Conservation (phyloP, 345 rosid species). For the Murraya koenigii region DNA sequence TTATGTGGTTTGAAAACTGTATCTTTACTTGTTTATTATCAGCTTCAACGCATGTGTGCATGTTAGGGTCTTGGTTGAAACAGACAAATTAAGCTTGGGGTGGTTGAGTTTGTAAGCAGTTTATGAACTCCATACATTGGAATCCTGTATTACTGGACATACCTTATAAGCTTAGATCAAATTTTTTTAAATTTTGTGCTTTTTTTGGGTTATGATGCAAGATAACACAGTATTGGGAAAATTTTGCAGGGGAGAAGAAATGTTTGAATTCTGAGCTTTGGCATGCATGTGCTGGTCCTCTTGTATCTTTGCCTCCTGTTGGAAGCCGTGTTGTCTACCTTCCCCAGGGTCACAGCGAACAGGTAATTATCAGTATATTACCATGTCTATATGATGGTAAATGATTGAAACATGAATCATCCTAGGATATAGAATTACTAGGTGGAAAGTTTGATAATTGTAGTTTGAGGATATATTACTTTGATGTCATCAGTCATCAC, state of each 20-base stretch:
- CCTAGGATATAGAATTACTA: neutral
- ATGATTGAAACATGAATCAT: neutral
- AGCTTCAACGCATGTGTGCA: neutral
- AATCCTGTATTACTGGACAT: neutral
- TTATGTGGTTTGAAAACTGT: neutral
- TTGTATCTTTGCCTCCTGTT: conserved; percentile 76
- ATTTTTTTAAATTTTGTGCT: neutral
- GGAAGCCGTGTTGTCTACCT: conserved; percentile 91
- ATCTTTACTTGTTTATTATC: neutral
- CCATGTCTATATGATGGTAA: neutral
- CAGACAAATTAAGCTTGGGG: neutral
- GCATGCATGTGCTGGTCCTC: conserved; percentile 98
- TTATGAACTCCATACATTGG: neutral
- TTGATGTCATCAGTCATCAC: neutral
- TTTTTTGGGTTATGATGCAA: neutral
- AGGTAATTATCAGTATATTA: conserved; percentile 37
- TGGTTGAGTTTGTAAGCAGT: neutral
- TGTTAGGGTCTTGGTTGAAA: neutral
- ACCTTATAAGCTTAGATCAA: neutral
- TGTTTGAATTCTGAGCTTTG: conserved; percentile 82
- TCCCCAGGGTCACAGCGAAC: conserved; percentile 96
- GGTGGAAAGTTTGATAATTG: neutral
- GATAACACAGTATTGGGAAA: neutral
- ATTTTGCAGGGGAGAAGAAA: conserved; percentile 68
- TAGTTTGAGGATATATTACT: neutral